Percentiles rank a stretch among this genome's conserved stretches.
These are phyloP conservation scores for Trichosporon sp. DNA, from an alignment of 1,284 basidiomycete species.

Conservation along the genomic window DNA sequence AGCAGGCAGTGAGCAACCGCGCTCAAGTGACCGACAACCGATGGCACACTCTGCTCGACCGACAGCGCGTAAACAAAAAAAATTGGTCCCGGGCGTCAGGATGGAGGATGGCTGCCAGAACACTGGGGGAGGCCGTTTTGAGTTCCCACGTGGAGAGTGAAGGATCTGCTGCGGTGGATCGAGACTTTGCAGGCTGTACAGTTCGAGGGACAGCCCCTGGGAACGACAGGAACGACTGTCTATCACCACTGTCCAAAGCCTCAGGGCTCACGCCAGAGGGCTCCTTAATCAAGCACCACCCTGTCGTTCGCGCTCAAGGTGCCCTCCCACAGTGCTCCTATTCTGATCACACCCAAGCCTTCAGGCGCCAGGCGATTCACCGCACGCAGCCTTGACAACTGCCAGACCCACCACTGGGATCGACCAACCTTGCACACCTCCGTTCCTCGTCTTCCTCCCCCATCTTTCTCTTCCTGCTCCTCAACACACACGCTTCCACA, in stretches of 20 bases:
- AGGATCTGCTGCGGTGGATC: neutral
- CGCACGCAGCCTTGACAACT: neutral
- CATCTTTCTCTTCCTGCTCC: neutral
- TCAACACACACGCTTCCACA: neutral
- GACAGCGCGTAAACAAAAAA: neutral
- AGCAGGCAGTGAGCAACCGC: neutral
- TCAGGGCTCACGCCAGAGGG: neutral
- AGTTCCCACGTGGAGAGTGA: conserved; percentile 6
- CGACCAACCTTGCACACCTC: conserved; percentile 9
- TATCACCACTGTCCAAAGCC: neutral
- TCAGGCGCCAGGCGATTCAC: neutral
- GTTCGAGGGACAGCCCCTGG: neutral
- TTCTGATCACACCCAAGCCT: conserved; percentile 3
- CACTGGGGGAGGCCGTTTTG: neutral
- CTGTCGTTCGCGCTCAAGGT: conserved; percentile 13
- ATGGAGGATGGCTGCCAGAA: neutral
- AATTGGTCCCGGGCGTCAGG: neutral
- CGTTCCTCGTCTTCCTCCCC: neutral
- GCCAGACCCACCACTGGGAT: neutral
- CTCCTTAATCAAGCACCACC: conserved; percentile 14
- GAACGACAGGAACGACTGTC: conserved; percentile 11
- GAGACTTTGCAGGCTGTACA: neutral
- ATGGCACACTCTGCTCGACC: neutral
- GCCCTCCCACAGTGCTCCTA: conserved; percentile 1
- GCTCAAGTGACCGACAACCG: neutral